Base-by-base conservation (phyloP, 139 green algal genomes). In the Eudorina sp. region DNA sequence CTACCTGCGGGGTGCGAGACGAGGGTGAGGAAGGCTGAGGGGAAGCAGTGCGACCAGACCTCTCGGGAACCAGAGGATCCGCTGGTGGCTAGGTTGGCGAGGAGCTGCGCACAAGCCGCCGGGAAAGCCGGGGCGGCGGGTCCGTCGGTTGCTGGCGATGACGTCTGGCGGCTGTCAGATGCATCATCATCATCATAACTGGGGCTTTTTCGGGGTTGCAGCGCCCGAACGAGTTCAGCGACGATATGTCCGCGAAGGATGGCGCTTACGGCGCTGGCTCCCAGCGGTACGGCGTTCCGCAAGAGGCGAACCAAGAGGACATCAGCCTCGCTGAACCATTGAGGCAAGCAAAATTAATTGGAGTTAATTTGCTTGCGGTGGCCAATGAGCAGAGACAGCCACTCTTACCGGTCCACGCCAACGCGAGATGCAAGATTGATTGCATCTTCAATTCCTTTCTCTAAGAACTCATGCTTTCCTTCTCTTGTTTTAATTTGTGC, bases 41-140 rank as follows among this genome's bases (percentile, higher is more conserved):
- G 88, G 34, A 53, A 91, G 43, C 43, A 66, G 7, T 36, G 18
- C 0, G 27, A 13, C 88, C 88, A 91, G 48, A 89, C 88, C 14
- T 66, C 88, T 0, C 6, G 9, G 8, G 88, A 80, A 11, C 70
- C 88, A 8, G 53, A 70, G 19, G 16, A 3, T 3, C 88, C 69
- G 2, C 51, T 64, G 55, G 5, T 76, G 21, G 88, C 81, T 0
- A 83, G 77, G 88, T 91, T 91, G 2, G 77, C 88, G 4, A 91
- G 41, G 5, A 91, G 80, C 72, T 91, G 88, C 38, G 77, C 40
- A 14, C 40, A 69, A 2, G 78, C 66, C 0, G 66, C 78, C 3
- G 53, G 23, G 62, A 88, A 45, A 21, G n/a, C 6, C 5, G 46
- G 27, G 14, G 13, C 75, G 13, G 27, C 48, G 25, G 41, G 5